These are phyloP conservation scores for Theileria annulata DNA, from an alignment of 169 alveolate genomes.

Conservation along the genomic window DNA sequence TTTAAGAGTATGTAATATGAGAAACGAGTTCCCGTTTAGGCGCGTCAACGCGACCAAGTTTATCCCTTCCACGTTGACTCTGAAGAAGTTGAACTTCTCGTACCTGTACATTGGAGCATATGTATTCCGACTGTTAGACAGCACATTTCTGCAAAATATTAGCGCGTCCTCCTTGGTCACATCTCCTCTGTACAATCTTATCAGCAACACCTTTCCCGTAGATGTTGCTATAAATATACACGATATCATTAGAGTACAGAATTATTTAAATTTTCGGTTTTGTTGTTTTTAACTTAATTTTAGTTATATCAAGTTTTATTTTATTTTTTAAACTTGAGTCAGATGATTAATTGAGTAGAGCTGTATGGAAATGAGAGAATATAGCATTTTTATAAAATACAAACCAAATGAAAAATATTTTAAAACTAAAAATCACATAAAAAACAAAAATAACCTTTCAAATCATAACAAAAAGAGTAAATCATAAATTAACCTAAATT, in stretches of 20 bases:
- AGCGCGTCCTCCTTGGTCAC: constrained; percentile 53
- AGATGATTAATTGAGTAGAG: neutral
- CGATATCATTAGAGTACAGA: constrained; percentile 44
- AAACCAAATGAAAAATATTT: too few species aligned
- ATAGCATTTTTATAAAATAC: neutral
- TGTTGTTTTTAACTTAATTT: neutral
- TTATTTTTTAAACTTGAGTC: neutral
- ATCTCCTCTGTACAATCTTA: constrained; percentile 48
- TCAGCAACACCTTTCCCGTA: constrained; percentile 41
- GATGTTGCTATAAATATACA: constrained; percentile 30
- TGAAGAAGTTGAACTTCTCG: constrained; percentile 26
- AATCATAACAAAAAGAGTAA: neutral
- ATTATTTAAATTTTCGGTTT: neutral
- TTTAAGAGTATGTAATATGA: constrained; percentile 25
- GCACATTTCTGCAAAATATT: constrained; percentile 28
- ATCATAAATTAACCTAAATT: neutral
- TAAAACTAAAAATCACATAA: neutral
- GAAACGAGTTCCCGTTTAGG: constrained; percentile 36
- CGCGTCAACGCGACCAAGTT: constrained; percentile 41
- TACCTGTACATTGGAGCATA: constrained; percentile 30
- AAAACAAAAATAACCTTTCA: neutral
- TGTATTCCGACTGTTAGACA: neutral
- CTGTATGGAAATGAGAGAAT: neutral
- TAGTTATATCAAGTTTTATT: neutral
- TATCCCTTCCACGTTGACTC: constrained; percentile 24